Evolutionary conservation across 495 filamentous ascomycete species (phyloP).

Genomic region (Xanthoparmelia taractica): DNA sequence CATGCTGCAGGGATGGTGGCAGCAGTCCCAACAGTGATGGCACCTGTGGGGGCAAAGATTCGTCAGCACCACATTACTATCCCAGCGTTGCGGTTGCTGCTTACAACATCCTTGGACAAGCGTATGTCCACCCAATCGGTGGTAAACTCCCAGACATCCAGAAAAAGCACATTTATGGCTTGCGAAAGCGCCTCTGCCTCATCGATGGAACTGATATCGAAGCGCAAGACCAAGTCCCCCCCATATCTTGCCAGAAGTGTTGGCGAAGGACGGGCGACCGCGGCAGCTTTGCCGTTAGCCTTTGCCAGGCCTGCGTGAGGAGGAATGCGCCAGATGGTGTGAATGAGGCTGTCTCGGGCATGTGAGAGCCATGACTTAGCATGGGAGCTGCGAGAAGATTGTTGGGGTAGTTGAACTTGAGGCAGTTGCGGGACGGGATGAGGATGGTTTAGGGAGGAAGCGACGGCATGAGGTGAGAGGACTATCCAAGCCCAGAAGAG

Average conservation of each 20-base stretch:
- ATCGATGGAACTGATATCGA: slow-evolving; percentile 61
- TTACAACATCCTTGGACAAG: slow-evolving; percentile 66
- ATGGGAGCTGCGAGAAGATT: slow-evolving; percentile 25
- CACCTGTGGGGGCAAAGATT: slow-evolving; percentile 39
- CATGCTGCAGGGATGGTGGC: slow-evolving; percentile 62
- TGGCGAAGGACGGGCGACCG: slow-evolving; percentile 32
- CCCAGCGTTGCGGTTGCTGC: slow-evolving; percentile 23
- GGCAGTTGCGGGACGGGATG: slow-evolving; percentile 7
- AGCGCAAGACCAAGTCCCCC: slow-evolving; percentile 78
- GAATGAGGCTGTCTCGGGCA: slow-evolving; percentile 57
- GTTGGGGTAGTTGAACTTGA: slow-evolving; percentile 21
- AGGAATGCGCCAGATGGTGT: slow-evolving; percentile 47
- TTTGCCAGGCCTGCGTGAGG: slow-evolving; percentile 7
- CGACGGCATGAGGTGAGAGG: not conserved
- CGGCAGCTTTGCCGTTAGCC: slow-evolving; percentile 18
- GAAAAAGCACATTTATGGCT: slow-evolving; percentile 64
- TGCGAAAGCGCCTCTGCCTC: slow-evolving; percentile 67
- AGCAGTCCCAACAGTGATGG: slow-evolving; percentile 75
- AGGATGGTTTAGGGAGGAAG: slow-evolving; percentile 1
- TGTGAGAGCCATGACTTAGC: slow-evolving; percentile 35
- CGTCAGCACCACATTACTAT: not conserved
- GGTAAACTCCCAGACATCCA: slow-evolving; percentile 87
- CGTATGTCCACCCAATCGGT: slow-evolving; percentile 82
- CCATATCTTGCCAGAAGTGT: slow-evolving; percentile 60
- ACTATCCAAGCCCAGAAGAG: slow-evolving; percentile 1